Evolutionary conservation across 345 rosid species (phyloP).

Genomic region (Murraya paniculata): DNA sequence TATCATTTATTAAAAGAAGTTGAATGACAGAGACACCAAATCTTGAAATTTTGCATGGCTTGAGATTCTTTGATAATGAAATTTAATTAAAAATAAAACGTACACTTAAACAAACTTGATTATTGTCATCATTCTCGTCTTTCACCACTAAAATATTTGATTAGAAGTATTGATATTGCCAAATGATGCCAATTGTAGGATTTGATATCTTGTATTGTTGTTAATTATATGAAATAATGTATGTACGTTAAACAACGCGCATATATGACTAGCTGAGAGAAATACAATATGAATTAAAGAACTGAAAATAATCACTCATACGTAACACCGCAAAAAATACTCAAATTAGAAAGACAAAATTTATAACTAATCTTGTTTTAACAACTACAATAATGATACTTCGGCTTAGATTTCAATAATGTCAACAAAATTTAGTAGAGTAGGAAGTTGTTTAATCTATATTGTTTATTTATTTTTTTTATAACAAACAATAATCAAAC

Average conservation of each 20-base stretch:
- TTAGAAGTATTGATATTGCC: too few relatives aligned
- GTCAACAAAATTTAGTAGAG: too few relatives aligned
- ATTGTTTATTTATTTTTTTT: too few relatives aligned
- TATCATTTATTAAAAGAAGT: not conserved
- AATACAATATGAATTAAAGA: too few relatives aligned
- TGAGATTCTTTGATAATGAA: conserved; percentile 19
- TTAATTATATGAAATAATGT: not conserved
- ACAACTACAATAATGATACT: too few relatives aligned
- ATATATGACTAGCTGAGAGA: not conserved
- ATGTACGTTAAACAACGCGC: not conserved
- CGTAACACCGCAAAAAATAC: too few relatives aligned
- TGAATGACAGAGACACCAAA: conserved; percentile 29
- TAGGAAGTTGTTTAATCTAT: too few relatives aligned
- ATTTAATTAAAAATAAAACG: not conserved
- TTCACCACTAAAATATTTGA: not conserved
- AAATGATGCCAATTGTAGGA: not conserved
- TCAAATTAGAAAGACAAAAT: too few relatives aligned
- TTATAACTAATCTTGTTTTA: too few relatives aligned
- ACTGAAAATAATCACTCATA: too few relatives aligned
- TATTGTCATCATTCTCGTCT: not conserved
- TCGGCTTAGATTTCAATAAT: too few relatives aligned
- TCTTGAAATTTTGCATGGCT: conserved; percentile 19
- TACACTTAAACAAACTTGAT: not conserved
- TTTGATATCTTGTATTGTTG: not conserved
- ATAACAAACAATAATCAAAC: not conserved